Evolutionary conservation across 1,139 yeast genomes (phyloP), one percentile per base, ranked within the genome.

Genomic region (Magnusiomyces sp.): DNA sequence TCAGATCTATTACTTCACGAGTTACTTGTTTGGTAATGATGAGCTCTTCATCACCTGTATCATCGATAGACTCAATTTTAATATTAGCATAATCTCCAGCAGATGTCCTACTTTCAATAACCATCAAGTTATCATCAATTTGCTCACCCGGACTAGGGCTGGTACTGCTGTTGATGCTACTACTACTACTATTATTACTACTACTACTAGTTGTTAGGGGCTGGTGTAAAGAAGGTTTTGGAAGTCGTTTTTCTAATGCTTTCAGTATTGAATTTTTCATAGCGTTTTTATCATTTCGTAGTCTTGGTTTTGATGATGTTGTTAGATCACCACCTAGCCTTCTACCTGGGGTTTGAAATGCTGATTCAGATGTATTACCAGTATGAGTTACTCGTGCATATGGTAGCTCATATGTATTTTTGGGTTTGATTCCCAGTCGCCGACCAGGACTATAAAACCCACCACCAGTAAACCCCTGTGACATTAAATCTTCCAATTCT

Each of bases 401-500:
- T 23, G 29, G 40, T 20, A 20, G 20, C 19, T 17, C 40, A 17
- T 11, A 9, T 9, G 13, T 41, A 7, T 45, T 39, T 2, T 51
- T 9, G 7, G 47, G 50, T 2, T 17, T 52, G 5, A 55, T 69
- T 6, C 92, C 92, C 6, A 85, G 63, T 44, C 61, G 70, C 31
- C 71, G 69, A 46, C 85, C 89, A 40, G 72, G 72, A 63, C 87
- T 71, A 58, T 68, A 56, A 65, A 71, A 59, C 52, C 73, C 70
- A 40, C 70, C 74, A 3, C 72, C 68, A 1, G 62, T 59, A 46
- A 67, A 68, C 43, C 81, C 74, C 2, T 65, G 61, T 32, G 71
- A 69, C 60, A 78, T 77, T 36, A 81, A 64, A 20, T 72, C 73
- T 60, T 81, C 80, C 61, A 76, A 83, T 53, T 84, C 77, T 1